Evolutionary conservation across 2,329 filamentous ascomycete species (phyloP).

Genomic region (Blastomyces parvus): DNA sequence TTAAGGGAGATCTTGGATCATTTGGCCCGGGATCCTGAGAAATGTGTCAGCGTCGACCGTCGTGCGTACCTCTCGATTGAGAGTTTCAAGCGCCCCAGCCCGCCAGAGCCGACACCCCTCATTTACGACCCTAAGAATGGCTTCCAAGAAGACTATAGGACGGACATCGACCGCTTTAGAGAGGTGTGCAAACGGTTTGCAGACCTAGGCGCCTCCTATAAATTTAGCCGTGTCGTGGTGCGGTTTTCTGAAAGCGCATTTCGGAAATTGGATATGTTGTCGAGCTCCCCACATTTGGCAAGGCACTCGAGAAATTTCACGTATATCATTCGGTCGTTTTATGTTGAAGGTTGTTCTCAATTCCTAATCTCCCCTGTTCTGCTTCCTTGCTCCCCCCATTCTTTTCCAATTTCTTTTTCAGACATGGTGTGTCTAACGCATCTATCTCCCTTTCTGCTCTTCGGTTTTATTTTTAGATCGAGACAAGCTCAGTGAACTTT

Average conservation of each 20-base stretch:
- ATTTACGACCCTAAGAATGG: slow-evolving; percentile 15
- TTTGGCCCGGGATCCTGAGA: slow-evolving; percentile 45
- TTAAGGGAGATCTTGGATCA: slow-evolving; percentile 43
- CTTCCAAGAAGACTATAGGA: slow-evolving; percentile 14
- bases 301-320: slow-evolving; percentile 45
- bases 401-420: background rate
- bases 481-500: slow-evolving; percentile 15
- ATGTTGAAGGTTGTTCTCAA: slow-evolving; percentile 37
- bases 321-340: slow-evolving; percentile 48
- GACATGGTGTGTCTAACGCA: slow-evolving; percentile 7
- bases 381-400: background rate
- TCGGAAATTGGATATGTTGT: slow-evolving; percentile 40
- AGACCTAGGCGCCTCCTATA: slow-evolving; percentile 40
- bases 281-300: slow-evolving; percentile 39
- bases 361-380: background rate
- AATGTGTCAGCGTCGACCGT: slow-evolving; percentile 42
- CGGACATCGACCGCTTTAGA: slow-evolving; percentile 29
- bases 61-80: slow-evolving; percentile 47
- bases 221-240: slow-evolving; percentile 44
- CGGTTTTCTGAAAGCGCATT: slow-evolving; percentile 42
- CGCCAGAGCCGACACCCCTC: slow-evolving; percentile 17
- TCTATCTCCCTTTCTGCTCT: slow-evolving; percentile 4
- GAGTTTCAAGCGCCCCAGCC: slow-evolving; percentile 42
- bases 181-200: slow-evolving; percentile 41
- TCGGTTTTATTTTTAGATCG: slow-evolving; percentile 13